These are phyloP conservation scores for Maudiozyma barnettii DNA, from an alignment of 805 yeast genomes.

Conservation along the genomic window DNA sequence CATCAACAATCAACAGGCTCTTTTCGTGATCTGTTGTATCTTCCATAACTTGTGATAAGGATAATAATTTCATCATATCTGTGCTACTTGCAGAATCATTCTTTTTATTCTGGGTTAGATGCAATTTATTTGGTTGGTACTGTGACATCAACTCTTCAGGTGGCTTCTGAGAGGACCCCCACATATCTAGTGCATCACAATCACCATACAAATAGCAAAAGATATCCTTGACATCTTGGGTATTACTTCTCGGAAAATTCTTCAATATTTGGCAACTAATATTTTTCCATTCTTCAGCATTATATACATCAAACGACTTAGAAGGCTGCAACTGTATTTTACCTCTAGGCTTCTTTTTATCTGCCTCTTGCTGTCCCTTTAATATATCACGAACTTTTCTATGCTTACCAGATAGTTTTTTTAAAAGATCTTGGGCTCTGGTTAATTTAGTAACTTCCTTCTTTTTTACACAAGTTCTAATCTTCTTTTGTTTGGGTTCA, in stretches of 20 bases:
- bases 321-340: not conserved
- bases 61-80: constrained; percentile 8
- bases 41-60: constrained; percentile 24
- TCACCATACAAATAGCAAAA: constrained; percentile 21
- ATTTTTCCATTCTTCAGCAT: constrained; percentile 23
- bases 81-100: not conserved
- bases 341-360: not conserved
- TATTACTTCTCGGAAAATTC: constrained; percentile 16
- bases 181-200: constrained; percentile 9
- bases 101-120: not conserved
- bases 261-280: constrained; percentile 12
- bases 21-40: constrained; percentile 6
- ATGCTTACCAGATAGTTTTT: constrained; percentile 26
- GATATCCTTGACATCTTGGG: constrained; percentile 16
- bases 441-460: not conserved
- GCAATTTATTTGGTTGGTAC: not conserved
- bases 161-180: constrained; percentile 19
- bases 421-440: constrained; percentile 13
- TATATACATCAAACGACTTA: constrained; percentile 17
- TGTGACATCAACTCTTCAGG: constrained; percentile 2
- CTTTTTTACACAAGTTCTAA: not conserved
- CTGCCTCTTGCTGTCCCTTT: constrained; percentile 3
- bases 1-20: not conserved
- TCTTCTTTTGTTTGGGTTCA: not conserved
- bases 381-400: constrained; percentile 22